A percentile compares a stretch with the other conserved stretches of the same genome.
phyloP scores from a whole-genome alignment of 768 basidiomycete species.

The Hydnomerulius pinastri region DNA sequence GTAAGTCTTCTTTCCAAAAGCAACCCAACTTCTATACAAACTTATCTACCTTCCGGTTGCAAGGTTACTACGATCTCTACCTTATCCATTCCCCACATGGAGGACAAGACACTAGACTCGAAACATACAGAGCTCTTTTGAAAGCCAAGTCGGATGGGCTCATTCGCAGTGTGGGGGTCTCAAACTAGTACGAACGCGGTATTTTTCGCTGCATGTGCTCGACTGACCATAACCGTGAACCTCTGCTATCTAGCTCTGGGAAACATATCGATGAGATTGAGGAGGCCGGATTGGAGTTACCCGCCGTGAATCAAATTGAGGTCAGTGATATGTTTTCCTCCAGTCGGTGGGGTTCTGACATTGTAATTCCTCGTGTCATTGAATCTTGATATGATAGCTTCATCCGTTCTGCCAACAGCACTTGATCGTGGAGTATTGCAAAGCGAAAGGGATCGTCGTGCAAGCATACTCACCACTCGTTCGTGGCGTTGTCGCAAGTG shows the following conservation, averaged over 20 bases:
- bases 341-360: not conserved
- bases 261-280: conserved; percentile 27
- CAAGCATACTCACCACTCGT: conserved; percentile 77
- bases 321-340: conserved; percentile 7
- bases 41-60: not conserved
- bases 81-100: conserved; percentile 46
- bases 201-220: not conserved
- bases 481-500: conserved; percentile 36
- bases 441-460: conserved; percentile 55
- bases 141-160: conserved; percentile 38
- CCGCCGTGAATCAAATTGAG: conserved; percentile 33
- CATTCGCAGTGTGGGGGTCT: conserved; percentile 44
- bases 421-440: conserved; percentile 72
- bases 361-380: not conserved
- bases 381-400: conserved; percentile 42
- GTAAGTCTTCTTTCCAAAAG: conserved; percentile 6
- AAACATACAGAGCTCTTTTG: conserved; percentile 41
- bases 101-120: conserved; percentile 40
- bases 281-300: conserved; percentile 25
- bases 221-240: not conserved
- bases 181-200: conserved; percentile 42
- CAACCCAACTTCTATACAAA: not conserved
- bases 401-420: conserved; percentile 83
- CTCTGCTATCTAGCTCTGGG: conserved; percentile 20
- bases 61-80: conserved; percentile 49